phyloP scores from a whole-genome alignment of 169 alveolate species.

The Eimeria acervulina region DNA sequence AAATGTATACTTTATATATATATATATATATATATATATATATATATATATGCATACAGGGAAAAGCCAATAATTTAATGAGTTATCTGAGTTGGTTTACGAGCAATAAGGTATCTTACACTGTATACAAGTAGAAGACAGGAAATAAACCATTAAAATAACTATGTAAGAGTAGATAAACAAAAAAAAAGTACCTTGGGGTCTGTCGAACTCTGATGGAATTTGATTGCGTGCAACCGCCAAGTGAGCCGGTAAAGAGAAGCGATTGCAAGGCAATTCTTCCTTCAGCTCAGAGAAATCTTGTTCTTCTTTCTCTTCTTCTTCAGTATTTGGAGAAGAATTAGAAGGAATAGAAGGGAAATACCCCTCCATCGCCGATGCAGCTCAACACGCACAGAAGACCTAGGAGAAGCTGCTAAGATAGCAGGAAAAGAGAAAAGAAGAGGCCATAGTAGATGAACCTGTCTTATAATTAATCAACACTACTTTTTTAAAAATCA shows the following conservation, averaged over 20 bases:
- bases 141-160: too few species aligned
- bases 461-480: background rate
- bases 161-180: too few species aligned
- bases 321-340: background rate
- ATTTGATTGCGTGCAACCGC: background rate
- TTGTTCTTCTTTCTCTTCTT: background rate
- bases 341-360: background rate
- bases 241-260: background rate
- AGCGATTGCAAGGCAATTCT: background rate
- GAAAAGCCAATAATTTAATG: too few species aligned
- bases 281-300: background rate
- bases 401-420: too few species aligned
- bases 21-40: too few species aligned
- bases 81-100: too few species aligned
- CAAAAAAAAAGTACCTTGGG: slow-evolving; percentile 37
- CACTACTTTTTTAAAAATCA: background rate
- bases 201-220: background rate
- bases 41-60: too few species aligned
- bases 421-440: background rate
- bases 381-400: background rate
- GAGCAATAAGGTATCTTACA: too few species aligned
- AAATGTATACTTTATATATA: too few species aligned
- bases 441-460: background rate
- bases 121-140: too few species aligned
- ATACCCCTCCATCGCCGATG: background rate